phyloP scores from a whole-genome alignment of 2,329 filamentous ascomycete species.

The Macroventuria anomochaeta region DNA sequence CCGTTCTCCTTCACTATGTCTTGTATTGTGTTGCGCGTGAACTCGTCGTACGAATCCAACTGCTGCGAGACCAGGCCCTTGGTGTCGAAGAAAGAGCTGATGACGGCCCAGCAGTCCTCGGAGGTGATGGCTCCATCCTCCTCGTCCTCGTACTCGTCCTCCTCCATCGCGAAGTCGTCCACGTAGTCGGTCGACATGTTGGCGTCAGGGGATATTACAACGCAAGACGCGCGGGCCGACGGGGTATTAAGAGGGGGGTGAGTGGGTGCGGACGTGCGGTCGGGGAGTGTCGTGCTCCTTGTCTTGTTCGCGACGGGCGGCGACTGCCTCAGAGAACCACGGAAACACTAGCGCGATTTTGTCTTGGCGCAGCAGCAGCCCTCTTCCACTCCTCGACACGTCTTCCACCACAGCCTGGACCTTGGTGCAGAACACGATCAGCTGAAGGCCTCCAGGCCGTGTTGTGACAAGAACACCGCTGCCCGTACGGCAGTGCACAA shows the following conservation, averaged over 20 bases:
- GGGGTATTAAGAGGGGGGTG: constrained; percentile 13
- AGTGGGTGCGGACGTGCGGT: constrained; percentile 22
- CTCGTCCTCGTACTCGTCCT: constrained; percentile 66
- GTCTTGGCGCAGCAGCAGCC: constrained; percentile 1
- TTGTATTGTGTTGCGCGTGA: constrained; percentile 91
- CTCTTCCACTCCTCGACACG: not conserved
- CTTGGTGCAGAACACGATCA: no score
- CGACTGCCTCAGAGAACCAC: constrained; percentile 32
- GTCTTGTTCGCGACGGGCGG: constrained; percentile 30
- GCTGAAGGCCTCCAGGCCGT: no score
- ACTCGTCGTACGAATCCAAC: constrained; percentile 97
- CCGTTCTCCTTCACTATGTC: constrained; percentile 93
- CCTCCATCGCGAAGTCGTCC: constrained; percentile 69
- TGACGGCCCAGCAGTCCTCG: constrained; percentile 98
- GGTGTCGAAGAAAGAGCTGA: constrained; percentile 93
- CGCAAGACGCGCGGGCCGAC: constrained; percentile 13
- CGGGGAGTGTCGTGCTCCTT: constrained; percentile 24
- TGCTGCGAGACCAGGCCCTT: constrained; percentile 98
- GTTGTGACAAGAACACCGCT: no score
- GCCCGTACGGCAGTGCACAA: no score
- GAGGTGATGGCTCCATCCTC: constrained; percentile 79
- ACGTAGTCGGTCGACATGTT: constrained; percentile 62
- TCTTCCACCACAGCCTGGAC: no score
- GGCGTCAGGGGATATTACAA: constrained; percentile 14
- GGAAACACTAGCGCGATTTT: constrained; percentile 14